Evolutionary conservation across 441 rosid species (phyloP).

Genomic region (Isatis lusitanica): DNA sequence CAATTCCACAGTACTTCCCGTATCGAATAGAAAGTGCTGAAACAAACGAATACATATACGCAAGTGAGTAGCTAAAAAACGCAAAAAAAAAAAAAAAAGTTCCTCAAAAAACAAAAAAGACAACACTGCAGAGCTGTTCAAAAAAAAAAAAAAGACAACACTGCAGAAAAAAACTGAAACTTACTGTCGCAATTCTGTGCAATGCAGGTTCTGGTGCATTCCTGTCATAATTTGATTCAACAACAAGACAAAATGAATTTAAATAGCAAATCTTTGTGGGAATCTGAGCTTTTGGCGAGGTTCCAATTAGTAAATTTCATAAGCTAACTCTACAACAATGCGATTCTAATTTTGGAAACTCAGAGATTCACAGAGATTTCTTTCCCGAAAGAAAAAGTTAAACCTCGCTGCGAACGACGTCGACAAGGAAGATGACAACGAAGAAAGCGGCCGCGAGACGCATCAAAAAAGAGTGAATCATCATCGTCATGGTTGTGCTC

Average conservation of each 20-base stretch:
- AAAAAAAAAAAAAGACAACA: background rate
- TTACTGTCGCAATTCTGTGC: slow-evolving; percentile 76
- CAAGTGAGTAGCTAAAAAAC: background rate
- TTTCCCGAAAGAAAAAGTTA: slow-evolving; percentile 19
- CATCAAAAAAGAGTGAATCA: slow-evolving; percentile 2
- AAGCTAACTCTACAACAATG: slow-evolving; percentile 4
- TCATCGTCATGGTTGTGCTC: slow-evolving; percentile 7
- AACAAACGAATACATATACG: background rate
- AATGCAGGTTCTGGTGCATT: slow-evolving; percentile 67
- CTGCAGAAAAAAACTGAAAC: background rate
- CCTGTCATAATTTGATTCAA: slow-evolving; percentile 39
- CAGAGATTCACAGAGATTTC: background rate
- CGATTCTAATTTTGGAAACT: slow-evolving; percentile 6
- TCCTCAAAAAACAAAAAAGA: background rate
- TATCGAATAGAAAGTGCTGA: slow-evolving; percentile 64
- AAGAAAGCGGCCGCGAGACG: slow-evolving; percentile 39
- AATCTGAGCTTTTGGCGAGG: background rate
- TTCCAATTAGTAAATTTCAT: background rate
- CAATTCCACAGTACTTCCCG: slow-evolving; percentile 92
- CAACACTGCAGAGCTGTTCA: too few species aligned
- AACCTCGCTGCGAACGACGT: slow-evolving; percentile 51
- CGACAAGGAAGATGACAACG: slow-evolving; percentile 41
- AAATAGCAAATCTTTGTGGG: background rate
- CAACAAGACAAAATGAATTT: background rate
- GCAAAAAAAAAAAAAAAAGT: background rate